phyloP scores from a whole-genome alignment of 2,329 filamentous ascomycete genomes.

The Epichloe festucae region DNA sequence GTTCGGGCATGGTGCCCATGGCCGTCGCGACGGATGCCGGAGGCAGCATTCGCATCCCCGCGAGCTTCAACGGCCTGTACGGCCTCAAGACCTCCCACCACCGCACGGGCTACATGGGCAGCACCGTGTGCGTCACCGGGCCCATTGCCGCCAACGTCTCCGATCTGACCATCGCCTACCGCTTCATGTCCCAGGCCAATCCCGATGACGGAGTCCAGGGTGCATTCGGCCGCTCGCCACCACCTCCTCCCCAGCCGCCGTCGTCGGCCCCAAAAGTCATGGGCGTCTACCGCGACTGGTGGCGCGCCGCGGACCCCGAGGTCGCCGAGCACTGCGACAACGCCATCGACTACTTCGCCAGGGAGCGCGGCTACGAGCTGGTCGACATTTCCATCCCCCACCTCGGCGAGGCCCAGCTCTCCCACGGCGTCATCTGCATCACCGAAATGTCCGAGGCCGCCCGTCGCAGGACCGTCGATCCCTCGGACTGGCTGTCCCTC shows the following conservation, averaged over 20 bases:
- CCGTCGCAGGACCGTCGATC: conserved; percentile 28
- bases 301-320: conserved; percentile 37
- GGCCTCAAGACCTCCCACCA: conserved; percentile 70
- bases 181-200: conserved; percentile 63
- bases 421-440: conserved; percentile 68
- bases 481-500: conserved; percentile 35
- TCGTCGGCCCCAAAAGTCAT: conserved; percentile 41
- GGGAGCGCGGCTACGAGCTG: conserved; percentile 33
- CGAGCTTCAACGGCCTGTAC: conserved; percentile 65
- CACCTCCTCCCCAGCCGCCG: conserved; percentile 29
- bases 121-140: conserved; percentile 49
- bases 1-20: conserved; percentile 60
- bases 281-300: conserved; percentile 51
- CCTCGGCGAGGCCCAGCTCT: conserved; percentile 57
- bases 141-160: conserved; percentile 65
- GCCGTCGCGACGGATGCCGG: conserved; percentile 64
- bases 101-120: conserved; percentile 45
- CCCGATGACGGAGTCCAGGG: conserved; percentile 45
- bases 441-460: conserved; percentile 48
- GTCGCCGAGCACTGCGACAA: conserved; percentile 50
- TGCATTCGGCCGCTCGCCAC: conserved; percentile 47
- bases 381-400: conserved; percentile 53
- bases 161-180: conserved; percentile 74
- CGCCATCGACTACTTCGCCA: conserved; percentile 45
- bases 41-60: conserved; percentile 61